Conservation (phyloP, 495 filamentous ascomycete species). For the Elasticomyces elasticus region DNA sequence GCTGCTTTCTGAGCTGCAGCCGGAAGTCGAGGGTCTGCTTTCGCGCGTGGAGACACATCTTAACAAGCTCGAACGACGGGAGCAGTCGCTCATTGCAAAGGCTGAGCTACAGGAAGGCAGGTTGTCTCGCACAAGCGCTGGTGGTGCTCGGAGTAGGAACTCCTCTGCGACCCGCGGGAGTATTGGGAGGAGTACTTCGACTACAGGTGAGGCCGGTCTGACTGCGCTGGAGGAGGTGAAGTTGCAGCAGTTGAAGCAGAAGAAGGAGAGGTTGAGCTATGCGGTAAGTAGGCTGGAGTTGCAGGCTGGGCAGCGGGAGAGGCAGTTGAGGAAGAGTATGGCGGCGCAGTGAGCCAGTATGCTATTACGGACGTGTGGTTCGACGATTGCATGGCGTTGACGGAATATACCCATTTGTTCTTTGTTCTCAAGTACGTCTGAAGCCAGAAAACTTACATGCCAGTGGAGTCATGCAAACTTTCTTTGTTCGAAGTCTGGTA, state of each 20-base stretch:
- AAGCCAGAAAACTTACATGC: background rate
- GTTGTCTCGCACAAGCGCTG: conserved; percentile 35
- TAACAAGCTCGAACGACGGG: conserved; percentile 61
- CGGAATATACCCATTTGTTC: background rate
- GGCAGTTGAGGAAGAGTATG: conserved; percentile 76
- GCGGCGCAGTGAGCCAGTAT: conserved; percentile 33
- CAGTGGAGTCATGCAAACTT: no score
- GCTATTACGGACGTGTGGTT: no score
- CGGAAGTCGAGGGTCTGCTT: conserved; percentile 60
- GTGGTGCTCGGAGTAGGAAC: conserved; percentile 13
- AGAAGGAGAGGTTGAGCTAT: conserved; percentile 70
- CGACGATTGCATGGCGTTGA: background rate
- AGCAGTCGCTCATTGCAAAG: conserved; percentile 58
- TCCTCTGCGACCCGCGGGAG: conserved; percentile 6
- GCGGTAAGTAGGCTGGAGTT: conserved; percentile 62
- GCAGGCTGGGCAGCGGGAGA: conserved; percentile 52
- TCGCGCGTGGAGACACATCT: conserved; percentile 55
- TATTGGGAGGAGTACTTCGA: conserved; percentile 21
- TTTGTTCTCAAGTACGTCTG: background rate
- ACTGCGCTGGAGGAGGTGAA: conserved; percentile 42
- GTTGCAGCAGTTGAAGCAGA: conserved; percentile 54
- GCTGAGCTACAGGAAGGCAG: conserved; percentile 62
- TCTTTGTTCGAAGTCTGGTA: no score
- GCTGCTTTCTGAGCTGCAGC: conserved; percentile 62
- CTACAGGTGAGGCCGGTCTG: conserved; percentile 24